These are phyloP conservation scores for Clarireedia monteithiana DNA, from an alignment of 2,329 filamentous ascomycete species.

Conservation along the genomic window DNA sequence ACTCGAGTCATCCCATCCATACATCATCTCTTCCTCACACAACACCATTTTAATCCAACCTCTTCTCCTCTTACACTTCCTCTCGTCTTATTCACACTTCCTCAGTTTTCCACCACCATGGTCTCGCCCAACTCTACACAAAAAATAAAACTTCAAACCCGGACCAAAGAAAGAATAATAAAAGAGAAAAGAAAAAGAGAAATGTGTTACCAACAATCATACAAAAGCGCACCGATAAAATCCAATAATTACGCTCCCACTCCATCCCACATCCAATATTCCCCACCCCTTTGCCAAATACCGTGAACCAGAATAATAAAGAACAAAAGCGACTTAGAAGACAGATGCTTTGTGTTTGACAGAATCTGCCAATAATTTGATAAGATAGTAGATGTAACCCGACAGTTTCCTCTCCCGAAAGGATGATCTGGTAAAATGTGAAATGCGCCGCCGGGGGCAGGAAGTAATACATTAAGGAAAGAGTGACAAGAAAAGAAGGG, in stretches of 20 bases:
- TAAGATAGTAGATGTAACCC: background rate
- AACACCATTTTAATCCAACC: no score
- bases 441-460: slow-evolving; percentile 1
- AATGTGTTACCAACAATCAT: background rate
- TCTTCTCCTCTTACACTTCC: no score
- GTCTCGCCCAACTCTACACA: no score
- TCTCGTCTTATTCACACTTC: no score
- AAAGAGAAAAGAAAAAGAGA: background rate
- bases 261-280: background rate
- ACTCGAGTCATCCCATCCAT: no score
- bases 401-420: background rate
- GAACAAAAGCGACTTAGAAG: no score
- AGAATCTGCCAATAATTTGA: background rate
- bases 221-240: background rate
- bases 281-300: background rate
- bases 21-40: no score
- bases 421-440: background rate
- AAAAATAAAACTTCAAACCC: no score
- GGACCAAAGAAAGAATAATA: no score
- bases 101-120: no score
- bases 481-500: background rate
- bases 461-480: slow-evolving; percentile 3
- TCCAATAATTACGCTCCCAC: slow-evolving; percentile 7
- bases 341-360: background rate
- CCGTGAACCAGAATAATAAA: no score